Conservation (phyloP, 2,329 filamentous ascomycete genomes). For the Aureobasidium mangrovei region DNA sequence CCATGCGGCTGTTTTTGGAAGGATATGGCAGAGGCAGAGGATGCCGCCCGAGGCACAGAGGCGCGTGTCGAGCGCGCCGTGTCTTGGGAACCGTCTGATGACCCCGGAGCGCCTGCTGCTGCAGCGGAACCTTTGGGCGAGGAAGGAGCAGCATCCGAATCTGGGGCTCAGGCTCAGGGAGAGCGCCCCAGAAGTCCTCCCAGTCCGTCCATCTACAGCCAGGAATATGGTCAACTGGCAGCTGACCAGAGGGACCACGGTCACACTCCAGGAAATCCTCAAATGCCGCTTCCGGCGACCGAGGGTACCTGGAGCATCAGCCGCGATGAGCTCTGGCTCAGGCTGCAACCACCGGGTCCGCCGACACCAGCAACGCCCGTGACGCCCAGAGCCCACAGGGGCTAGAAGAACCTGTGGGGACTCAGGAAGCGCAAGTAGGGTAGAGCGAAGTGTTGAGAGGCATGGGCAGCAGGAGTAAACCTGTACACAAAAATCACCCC, state of each 20-base stretch:
- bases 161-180: neutral
- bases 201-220: neutral
- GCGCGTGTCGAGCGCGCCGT: too few relatives aligned
- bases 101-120: too few relatives aligned
- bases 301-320: neutral
- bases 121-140: too few relatives aligned
- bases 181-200: neutral
- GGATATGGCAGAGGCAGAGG: neutral
- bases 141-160: too few relatives aligned
- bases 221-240: neutral
- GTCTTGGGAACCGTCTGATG: too few relatives aligned
- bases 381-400: neutral
- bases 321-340: neutral
- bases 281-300: neutral
- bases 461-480: neutral
- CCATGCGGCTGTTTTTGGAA: neutral
- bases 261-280: neutral
- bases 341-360: neutral
- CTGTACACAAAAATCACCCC: neutral
- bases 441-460: neutral
- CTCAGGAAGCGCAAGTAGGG: neutral
- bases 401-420: constrained; percentile 1
- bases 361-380: neutral
- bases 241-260: neutral
- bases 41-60: neutral